Evolutionary conservation across 2,329 filamentous ascomycete genomes (phyloP).

Genomic region (Colletotrichum melonis): DNA sequence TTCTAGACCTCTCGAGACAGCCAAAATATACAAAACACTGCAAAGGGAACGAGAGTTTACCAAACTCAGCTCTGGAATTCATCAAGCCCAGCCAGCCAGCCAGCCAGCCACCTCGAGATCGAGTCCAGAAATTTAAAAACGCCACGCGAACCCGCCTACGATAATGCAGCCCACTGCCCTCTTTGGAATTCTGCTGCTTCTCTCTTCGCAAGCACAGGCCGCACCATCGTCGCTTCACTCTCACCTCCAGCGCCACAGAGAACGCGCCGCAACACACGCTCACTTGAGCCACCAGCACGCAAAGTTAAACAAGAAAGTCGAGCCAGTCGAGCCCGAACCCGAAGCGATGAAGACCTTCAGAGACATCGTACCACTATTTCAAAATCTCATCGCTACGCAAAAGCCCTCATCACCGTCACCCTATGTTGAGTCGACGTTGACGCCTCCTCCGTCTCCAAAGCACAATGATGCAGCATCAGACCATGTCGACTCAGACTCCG

Average conservation of each 20-base stretch:
- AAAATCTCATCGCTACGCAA: background rate
- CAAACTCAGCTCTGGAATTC: background rate
- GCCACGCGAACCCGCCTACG: background rate
- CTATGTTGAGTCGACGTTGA: background rate
- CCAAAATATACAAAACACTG: background rate
- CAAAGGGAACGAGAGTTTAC: background rate
- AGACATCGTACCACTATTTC: background rate
- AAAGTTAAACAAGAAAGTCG: background rate
- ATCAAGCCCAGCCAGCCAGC: background rate
- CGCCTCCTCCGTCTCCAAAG: background rate
- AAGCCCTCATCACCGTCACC: background rate
- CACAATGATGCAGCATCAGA: background rate
- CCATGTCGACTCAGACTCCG: background rate
- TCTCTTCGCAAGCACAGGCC: slow-evolving; percentile 7
- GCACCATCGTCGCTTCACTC: slow-evolving; percentile 28
- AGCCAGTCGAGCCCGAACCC: background rate
- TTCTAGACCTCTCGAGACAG: slow-evolving; percentile 6
- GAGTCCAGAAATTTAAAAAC: background rate
- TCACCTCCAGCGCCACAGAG: slow-evolving; percentile 31
- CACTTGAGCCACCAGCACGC: slow-evolving; percentile 18
- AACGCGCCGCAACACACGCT: slow-evolving; percentile 23
- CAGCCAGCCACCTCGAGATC: background rate
- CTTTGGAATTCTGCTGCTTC: slow-evolving; percentile 24
- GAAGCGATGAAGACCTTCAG: background rate
- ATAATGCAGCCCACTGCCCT: slow-evolving; percentile 25